phyloP scores from a whole-genome alignment of 2,329 filamentous ascomycete genomes.

The Colletotrichum sidae region DNA sequence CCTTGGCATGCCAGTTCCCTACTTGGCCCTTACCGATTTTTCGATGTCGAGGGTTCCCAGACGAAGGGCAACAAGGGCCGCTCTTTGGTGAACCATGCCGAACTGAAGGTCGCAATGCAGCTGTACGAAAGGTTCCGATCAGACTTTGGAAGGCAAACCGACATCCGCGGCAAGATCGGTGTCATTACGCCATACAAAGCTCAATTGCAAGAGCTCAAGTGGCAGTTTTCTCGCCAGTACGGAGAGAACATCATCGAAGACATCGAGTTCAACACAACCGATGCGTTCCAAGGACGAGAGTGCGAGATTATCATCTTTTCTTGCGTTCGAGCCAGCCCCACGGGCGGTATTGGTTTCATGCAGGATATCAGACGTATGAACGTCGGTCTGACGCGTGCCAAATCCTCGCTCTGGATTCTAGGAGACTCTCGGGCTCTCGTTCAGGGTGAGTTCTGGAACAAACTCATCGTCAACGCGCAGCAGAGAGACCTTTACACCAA shows the following conservation, averaged over 20 bases:
- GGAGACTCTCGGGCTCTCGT: constrained; percentile 89
- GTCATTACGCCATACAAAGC: constrained; percentile 99
- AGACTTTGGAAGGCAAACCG: constrained; percentile 72
- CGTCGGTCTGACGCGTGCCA: constrained; percentile 95
- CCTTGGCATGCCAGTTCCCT: constrained; percentile 88
- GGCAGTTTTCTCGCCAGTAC: constrained; percentile 77
- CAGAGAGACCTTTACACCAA: constrained; percentile 80
- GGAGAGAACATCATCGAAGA: constrained; percentile 79
- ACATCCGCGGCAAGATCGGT: constrained; percentile 87
- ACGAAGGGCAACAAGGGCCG: constrained; percentile 84
- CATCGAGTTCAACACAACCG: constrained; percentile 98
- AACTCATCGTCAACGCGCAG: constrained; percentile 85
- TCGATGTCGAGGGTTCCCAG: constrained; percentile 92
- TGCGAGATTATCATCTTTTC: constrained; percentile 99
- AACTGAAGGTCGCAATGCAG: constrained; percentile 86
- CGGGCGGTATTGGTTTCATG: constrained; percentile 97
- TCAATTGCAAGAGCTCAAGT: constrained; percentile 83
- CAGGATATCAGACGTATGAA: constrained; percentile 99
- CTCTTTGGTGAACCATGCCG: constrained; percentile 89
- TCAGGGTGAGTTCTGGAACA: constrained; percentile 91
- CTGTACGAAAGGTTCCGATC: constrained; percentile 83
- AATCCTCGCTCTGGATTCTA: constrained; percentile 95
- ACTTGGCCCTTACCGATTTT: constrained; percentile 95
- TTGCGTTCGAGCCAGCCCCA: constrained; percentile 92
- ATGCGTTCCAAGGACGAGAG: constrained; percentile 96